Evolutionary conservation across 805 yeast species (phyloP).

Genomic region (Priceomyces medius): DNA sequence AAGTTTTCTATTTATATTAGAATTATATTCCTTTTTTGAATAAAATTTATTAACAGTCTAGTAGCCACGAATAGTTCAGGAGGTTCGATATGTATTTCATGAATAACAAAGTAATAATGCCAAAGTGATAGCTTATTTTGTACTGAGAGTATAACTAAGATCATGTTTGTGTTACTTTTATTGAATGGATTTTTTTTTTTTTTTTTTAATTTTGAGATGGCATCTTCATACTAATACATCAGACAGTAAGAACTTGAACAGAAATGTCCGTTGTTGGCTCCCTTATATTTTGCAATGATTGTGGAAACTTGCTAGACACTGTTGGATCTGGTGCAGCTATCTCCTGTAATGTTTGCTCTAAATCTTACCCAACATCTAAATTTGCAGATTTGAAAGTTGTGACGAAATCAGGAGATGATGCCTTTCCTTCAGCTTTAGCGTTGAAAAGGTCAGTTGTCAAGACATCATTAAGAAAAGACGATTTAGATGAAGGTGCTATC

Average conservation of each 20-base stretch:
- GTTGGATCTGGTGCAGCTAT: constrained; percentile 48
- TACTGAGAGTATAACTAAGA: not conserved
- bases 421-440: constrained; percentile 84
- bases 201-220: not conserved
- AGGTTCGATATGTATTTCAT: no score
- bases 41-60: no score
- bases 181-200: not conserved
- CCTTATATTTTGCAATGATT: constrained; percentile 85
- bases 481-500: constrained; percentile 91
- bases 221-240: not conserved
- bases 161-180: not conserved
- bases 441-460: constrained; percentile 88
- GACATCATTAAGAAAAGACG: constrained; percentile 72
- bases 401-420: constrained; percentile 86
- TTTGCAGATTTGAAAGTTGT: constrained; percentile 81
- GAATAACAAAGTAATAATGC: no score
- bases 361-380: constrained; percentile 43
- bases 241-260: no score
- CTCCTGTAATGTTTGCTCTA: constrained; percentile 55
- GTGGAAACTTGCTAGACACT: constrained; percentile 87
- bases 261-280: constrained; percentile 93
- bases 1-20: no score
- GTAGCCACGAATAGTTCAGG: no score
- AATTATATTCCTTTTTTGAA: no score
- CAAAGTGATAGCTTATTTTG: no score